Evolutionary conservation across 176 grass and related monocot genomes (phyloP), one percentile per base, ranked within the genome.

Genomic region (Puya raimondii): DNA sequence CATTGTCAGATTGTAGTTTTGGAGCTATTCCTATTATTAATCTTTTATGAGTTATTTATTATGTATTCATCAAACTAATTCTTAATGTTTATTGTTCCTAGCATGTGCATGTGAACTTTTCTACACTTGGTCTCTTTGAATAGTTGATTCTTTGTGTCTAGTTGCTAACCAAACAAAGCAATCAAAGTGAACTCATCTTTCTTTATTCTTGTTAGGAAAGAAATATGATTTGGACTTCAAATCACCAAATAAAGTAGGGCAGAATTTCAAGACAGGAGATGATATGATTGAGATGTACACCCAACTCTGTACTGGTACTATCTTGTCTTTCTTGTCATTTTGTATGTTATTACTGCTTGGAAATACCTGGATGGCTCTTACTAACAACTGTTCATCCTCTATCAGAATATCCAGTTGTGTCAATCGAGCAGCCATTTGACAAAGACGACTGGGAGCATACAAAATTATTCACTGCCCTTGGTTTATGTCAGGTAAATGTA

Each of bases 361-460:
- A 64, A 42, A 42, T 5, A 42, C 33, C 33, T 42, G 33, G 33
- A 47, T 16, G 23, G 50, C 26, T 42, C 64, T 14, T 27, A 67
- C 49, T 59, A 79, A 51, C 23, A 53, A 47, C 11, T 23, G 11
- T 20, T 48, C 0, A 20, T 78, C 63, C 23, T 84, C 56, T 21
- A 65, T 21, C 72, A 99, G 94, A 99, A 63, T 99, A 91, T 80
- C 94, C 94, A 20, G 67, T 99, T 57, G 78, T 99, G 65, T 99
- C 89, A 29, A 86, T 93, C 72, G 90, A 87, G 50, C 94, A 93
- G 69, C 89, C 94, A 23, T 99, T 99, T 80, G 94, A 91, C 73
- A 99, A 99, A 80, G 87, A 99, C 81, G 94, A 99, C 23, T 99
- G 89, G 89, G 94, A 99, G 65, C 84, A 86, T 72, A 93, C 84